Base-by-base conservation (phyloP, 805 yeast genomes). In the Candida tallmaniae region DNA sequence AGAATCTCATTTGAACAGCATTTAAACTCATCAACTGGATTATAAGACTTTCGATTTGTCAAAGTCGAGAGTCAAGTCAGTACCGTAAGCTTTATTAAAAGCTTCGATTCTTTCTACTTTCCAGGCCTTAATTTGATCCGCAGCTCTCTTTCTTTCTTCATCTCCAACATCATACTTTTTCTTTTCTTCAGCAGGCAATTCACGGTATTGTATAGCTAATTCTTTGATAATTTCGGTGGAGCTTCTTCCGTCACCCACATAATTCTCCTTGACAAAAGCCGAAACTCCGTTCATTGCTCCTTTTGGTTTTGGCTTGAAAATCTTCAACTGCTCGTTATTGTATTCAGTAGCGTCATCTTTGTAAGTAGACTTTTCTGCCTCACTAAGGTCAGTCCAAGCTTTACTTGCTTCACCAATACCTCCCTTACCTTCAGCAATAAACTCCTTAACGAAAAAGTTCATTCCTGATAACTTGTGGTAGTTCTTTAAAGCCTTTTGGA, bases 281-380 rank as follows among this genome's bases (percentile, higher is more conserved):
- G 67, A 62, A 47, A 52, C 65, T 9, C 54, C 52, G 28, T 34
- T 39, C 4, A 52, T 41, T 5, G 69, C 68, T 5, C 47, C 40
- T 33, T 54, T 54, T 23, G 72, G 72, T 44, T 56, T 56, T 1
- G 63, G 61, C 2, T 51, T 45, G 44, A 44, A 61, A 6, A 29
- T 27, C 34, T 51, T 38, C 20, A 41, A 33, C 29, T 44, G 44
- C 25, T 53, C 53, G 9, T 46, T 58, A 38, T 61, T 60, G 43
- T 45, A 40, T 28, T 45, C 51, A n/a, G 48, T 49, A n/a, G 62
- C 65, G 35, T 50, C 45, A 2, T 32, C 41, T 13, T 40, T 35
- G 39, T 34, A 62, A 4, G 28, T 40, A 10, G 48, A 56, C 45
- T 56, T 59, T 39, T 65, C 68, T 21, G 35, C 36, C 6, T 42